Conservation (phyloP, 169 alveolate genomes). For the Babesia caballi region DNA sequence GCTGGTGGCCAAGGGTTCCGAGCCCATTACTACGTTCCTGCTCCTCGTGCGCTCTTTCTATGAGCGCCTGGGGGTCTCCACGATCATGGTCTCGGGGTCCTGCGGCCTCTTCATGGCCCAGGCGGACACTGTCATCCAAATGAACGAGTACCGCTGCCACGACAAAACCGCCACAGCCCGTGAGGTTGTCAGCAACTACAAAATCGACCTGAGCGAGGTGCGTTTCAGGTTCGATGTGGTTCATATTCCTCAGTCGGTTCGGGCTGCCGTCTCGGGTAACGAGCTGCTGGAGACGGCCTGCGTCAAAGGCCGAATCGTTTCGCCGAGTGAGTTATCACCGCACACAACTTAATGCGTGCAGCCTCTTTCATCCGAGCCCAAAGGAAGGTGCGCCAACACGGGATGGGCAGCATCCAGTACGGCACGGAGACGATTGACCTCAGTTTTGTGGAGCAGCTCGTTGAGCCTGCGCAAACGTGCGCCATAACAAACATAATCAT, state of each 20-base stretch:
- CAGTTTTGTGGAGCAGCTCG: conserved; percentile 47
- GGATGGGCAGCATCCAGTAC: conserved; percentile 32
- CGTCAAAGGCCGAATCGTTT: conserved; percentile 15
- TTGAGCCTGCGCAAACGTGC: conserved; percentile 53
- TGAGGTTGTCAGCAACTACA: background rate
- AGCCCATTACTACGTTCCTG: conserved; percentile 58
- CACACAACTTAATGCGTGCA: background rate
- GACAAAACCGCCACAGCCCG: conserved; percentile 33
- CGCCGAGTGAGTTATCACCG: background rate
- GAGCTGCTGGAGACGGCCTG: background rate
- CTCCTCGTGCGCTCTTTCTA: conserved; percentile 39
- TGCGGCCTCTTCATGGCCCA: conserved; percentile 59
- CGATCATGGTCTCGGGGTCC: conserved; percentile 63
- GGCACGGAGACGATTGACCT: conserved; percentile 58
- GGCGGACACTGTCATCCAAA: conserved; percentile 65
- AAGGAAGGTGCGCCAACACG: conserved; percentile 50
- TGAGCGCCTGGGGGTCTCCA: conserved; percentile 50
- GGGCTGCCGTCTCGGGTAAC: background rate
- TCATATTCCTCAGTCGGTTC: background rate
- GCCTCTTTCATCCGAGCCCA: conserved; percentile 38
- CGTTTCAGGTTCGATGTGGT: background rate
- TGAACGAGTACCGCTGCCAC: conserved; percentile 53
- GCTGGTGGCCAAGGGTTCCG: conserved; percentile 34
- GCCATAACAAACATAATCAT: conserved; percentile 62
- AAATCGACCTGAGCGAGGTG: conserved; percentile 25